phyloP scores from a whole-genome alignment of 768 basidiomycete genomes.

The Suillus brevipes region DNA sequence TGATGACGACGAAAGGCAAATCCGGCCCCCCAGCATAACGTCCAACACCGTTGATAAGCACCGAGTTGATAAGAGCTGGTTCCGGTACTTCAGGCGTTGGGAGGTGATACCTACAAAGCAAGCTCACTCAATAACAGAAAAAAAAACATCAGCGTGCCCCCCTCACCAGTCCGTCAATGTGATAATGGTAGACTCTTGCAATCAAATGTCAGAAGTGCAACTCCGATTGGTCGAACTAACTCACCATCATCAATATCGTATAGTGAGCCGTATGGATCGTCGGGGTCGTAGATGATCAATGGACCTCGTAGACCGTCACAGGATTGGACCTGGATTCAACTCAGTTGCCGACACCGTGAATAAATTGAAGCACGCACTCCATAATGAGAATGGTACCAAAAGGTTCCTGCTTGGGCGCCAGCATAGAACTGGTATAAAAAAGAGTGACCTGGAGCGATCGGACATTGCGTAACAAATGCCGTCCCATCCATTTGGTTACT shows the following conservation, averaged over 20 bases:
- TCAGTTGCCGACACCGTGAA: not conserved
- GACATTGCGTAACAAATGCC: not conserved
- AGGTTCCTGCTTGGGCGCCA: not conserved
- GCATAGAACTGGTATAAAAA: not conserved
- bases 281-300: conserved; percentile 46
- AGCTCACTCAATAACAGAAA: not conserved
- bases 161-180: not conserved
- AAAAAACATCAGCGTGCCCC: not conserved
- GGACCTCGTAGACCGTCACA: conserved; percentile 57
- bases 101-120: not conserved
- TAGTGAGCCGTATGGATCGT: not conserved
- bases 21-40: conserved; percentile 36
- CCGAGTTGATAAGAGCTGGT: not conserved
- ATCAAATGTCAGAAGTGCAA: not conserved
- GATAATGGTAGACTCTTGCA: not conserved
- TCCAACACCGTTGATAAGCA: conserved; percentile 40
- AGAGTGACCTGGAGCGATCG: not conserved
- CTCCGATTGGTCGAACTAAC: not conserved
- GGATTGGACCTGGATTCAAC: conserved; percentile 37
- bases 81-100: not conserved
- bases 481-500: not conserved
- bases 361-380: not conserved
- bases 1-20: conserved; percentile 36
- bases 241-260: not conserved
- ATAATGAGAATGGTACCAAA: not conserved